Conservation (phyloP, 768 basidiomycete species). For the Mycena indigotica region DNA sequence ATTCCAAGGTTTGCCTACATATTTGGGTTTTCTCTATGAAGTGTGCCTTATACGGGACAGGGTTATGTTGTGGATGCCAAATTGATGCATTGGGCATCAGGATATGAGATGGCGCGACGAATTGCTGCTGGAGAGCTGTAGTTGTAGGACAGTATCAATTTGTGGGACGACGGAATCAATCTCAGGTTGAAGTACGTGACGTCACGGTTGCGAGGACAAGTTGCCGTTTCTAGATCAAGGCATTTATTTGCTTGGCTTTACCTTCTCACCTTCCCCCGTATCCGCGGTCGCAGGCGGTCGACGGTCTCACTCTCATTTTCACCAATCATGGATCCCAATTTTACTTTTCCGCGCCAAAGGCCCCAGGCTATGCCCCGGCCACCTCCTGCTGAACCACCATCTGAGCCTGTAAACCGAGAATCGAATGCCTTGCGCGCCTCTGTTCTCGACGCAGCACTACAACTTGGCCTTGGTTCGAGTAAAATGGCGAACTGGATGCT, state of each 20-base stretch:
- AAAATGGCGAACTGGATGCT: constrained; percentile 75
- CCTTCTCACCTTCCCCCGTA: neutral
- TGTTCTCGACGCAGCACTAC: constrained; percentile 71
- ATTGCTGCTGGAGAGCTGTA: constrained; percentile 9
- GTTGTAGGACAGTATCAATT: neutral
- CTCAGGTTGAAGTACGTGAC: too few species aligned
- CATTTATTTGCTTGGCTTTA: neutral
- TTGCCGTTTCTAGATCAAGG: too few species aligned
- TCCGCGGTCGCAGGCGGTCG: constrained; percentile 8
- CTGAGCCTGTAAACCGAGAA: constrained; percentile 41
- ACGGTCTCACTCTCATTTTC: constrained; percentile 17
- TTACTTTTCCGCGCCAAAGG: constrained; percentile 34
- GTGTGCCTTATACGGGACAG: too few species aligned
- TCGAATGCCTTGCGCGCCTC: constrained; percentile 69
- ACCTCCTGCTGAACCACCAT: constrained; percentile 12
- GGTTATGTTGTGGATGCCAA: constrained; percentile 75
- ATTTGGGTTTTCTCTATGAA: constrained; percentile 9
- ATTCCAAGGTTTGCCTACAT: constrained; percentile 65
- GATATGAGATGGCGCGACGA: constrained; percentile 57
- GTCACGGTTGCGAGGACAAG: too few species aligned
- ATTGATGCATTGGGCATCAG: constrained; percentile 73
- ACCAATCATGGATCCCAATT: constrained; percentile 34
- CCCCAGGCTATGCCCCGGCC: constrained; percentile 30
- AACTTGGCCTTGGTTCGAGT: constrained; percentile 64
- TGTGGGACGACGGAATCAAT: too few species aligned